These are phyloP conservation scores for Symbiodinium natans DNA, from an alignment of 73 alveolate genomes.

Conservation along the genomic window DNA sequence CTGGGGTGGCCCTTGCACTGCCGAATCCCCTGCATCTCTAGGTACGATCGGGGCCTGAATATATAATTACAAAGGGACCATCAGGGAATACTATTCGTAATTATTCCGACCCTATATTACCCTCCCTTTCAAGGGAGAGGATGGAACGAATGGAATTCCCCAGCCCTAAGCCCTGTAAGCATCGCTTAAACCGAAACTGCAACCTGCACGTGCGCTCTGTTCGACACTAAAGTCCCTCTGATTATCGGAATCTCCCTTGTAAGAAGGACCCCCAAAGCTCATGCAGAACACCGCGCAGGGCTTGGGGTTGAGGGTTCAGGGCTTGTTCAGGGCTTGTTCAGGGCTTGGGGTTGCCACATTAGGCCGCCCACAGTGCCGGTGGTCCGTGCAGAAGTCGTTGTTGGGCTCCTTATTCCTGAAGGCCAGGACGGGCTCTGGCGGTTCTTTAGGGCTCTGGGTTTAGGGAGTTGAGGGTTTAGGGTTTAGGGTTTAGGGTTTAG, in stretches of 20 bases:
- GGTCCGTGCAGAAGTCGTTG: constrained; percentile 78
- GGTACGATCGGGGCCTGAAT: background rate
- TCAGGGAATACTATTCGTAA: too few relatives aligned
- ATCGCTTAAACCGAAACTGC: too few relatives aligned
- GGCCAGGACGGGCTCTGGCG: background rate
- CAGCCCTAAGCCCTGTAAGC: too few relatives aligned
- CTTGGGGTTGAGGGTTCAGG: background rate
- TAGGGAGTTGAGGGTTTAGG: background rate
- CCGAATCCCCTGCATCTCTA: background rate
- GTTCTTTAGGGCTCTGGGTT: background rate
- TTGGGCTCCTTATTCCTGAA: constrained; percentile 64
- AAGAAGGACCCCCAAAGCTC: too few relatives aligned
- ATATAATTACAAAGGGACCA: too few relatives aligned
- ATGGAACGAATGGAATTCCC: too few relatives aligned
- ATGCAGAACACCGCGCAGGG: too few relatives aligned
- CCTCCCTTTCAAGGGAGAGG: too few relatives aligned
- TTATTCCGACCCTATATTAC: too few relatives aligned
- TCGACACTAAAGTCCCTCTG: too few relatives aligned
- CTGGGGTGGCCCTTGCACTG: background rate
- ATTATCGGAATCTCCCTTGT: too few relatives aligned
- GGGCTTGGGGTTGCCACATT: background rate
- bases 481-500: background rate
- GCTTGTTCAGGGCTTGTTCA: background rate
- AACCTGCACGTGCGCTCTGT: too few relatives aligned
- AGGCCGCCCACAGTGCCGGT: constrained; percentile 14